Evolutionary conservation across 768 basidiomycete genomes (phyloP), one percentile per base, ranked within the genome.

Genomic region (Fistulinella prunicolor): DNA sequence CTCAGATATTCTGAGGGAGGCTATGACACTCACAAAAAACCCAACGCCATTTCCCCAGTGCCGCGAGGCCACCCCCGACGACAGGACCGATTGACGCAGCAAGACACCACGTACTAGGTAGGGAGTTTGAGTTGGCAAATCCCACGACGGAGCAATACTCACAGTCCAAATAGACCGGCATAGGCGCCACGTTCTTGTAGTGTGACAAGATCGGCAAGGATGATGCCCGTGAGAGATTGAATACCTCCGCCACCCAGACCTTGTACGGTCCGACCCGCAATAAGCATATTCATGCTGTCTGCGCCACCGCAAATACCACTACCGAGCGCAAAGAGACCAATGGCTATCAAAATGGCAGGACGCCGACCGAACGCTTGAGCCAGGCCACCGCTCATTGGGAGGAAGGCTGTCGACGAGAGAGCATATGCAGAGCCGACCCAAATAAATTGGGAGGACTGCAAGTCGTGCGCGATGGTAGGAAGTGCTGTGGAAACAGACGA

Each of bases 161-260:
- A 69, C 70, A 73, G 46, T 21, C 62, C 72, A 16, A 73, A 60
- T 16, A 78, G 41, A 9, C 70, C 71, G 4, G 59, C 52, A 50
- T 68, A 75, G 1, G 49, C 29, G 2, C 78, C 79, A 6, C 79
- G 69, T 37, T 78, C 74, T 9, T 59, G 37, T 7, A 81, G 63
- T 3, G 75, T 67, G 12, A 79, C 73, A 2, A 81, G 56, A 47
- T 81, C 79, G 12, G 68, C 61, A 6, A 77, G 42, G 37, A 80
- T 62, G 34, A 79, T 77, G 7, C 70, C 67, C 3, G 64, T 59
- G 9, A 73, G 50, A 7, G 70, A 59, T 19, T 67, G 51, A 13
- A 75, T 70, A 1, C 66, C 68, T 1, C 76, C 77, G 6, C 65
- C 69, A 7, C 74, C 74, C 1, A 72, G 44, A 3, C 73, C 73